A percentile compares a stretch with the other conserved stretches of the same genome.
Evolutionary conservation across 139 green algal genomes (phyloP).

Genomic region (Chlorella sp.): DNA sequence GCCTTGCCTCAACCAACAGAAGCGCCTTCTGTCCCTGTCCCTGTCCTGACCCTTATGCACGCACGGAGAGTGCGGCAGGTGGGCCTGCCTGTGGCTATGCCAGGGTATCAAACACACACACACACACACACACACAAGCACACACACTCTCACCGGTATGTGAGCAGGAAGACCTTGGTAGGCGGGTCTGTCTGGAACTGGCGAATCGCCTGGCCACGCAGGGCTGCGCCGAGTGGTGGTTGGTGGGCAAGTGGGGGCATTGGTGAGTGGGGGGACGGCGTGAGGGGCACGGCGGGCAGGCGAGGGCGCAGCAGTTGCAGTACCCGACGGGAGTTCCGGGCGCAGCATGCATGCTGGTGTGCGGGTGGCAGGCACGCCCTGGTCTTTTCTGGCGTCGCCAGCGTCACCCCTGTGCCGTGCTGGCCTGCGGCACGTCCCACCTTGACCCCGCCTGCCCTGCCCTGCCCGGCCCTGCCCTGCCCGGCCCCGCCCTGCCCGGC

Average conservation of each 20-base stretch:
- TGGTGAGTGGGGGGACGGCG: background rate
- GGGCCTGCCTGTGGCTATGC: background rate
- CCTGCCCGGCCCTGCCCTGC: background rate
- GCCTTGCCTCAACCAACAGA: no score
- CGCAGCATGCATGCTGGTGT: no score
- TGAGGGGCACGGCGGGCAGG: background rate
- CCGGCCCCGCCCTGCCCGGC: background rate
- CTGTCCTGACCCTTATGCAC: no score
- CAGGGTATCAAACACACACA: no score
- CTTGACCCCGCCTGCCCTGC: no score
- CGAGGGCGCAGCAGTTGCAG: background rate
- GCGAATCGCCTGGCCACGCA: constrained; percentile 24
- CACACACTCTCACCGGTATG: constrained; percentile 12
- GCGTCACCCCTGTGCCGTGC: no score
- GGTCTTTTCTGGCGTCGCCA: no score
- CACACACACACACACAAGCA: no score
- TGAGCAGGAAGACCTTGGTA: constrained; percentile 46
- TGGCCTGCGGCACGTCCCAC: background rate
- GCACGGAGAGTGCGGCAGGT: background rate
- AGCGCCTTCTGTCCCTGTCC: no score
- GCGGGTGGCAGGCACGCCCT: no score
- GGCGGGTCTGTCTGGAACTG: constrained; percentile 42
- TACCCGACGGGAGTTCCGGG: background rate
- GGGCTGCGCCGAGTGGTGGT: background rate
- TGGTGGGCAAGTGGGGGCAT: no score